Conservation (phyloP, 495 filamentous ascomycete species). For the Aspergillus baeticus region DNA sequence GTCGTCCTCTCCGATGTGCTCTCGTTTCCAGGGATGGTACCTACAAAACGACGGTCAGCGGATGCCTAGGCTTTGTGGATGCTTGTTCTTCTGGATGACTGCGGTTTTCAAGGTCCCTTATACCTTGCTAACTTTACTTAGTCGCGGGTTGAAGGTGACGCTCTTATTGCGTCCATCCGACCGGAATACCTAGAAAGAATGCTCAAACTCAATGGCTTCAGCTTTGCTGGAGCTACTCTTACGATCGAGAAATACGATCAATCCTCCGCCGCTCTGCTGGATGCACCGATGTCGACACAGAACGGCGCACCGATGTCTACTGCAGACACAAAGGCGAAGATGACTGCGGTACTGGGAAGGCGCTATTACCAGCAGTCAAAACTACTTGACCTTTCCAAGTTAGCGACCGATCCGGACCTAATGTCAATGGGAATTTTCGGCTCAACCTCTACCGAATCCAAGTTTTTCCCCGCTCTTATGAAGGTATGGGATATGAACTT, state of each 20-base stretch:
- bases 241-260: slow-evolving; percentile 45
- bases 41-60: slow-evolving; percentile 57
- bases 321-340: slow-evolving; percentile 44
- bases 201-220: slow-evolving; percentile 60
- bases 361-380: slow-evolving; percentile 71
- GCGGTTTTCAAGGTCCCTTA: slow-evolving; percentile 51
- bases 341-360: slow-evolving; percentile 60
- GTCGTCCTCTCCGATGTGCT: slow-evolving; percentile 51
- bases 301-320: slow-evolving; percentile 33
- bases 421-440: slow-evolving; percentile 73
- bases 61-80: slow-evolving; percentile 30
- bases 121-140: slow-evolving; percentile 72
- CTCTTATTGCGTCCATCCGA: slow-evolving; percentile 63
- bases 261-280: slow-evolving; percentile 25
- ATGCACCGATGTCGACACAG: slow-evolving; percentile 20
- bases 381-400: slow-evolving; percentile 74
- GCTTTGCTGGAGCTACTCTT: slow-evolving; percentile 62
- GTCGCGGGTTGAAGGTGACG: slow-evolving; percentile 69
- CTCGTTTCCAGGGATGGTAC: slow-evolving; percentile 57
- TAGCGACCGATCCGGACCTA: slow-evolving; percentile 67
- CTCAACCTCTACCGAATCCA: slow-evolving; percentile 66
- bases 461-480: slow-evolving; percentile 89
- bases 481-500: slow-evolving; percentile 73
- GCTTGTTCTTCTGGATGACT: slow-evolving; percentile 44
- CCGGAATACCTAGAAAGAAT: slow-evolving; percentile 61